phyloP scores from a whole-genome alignment of 805 yeast genomes.

The Candida vaughaniae region DNA sequence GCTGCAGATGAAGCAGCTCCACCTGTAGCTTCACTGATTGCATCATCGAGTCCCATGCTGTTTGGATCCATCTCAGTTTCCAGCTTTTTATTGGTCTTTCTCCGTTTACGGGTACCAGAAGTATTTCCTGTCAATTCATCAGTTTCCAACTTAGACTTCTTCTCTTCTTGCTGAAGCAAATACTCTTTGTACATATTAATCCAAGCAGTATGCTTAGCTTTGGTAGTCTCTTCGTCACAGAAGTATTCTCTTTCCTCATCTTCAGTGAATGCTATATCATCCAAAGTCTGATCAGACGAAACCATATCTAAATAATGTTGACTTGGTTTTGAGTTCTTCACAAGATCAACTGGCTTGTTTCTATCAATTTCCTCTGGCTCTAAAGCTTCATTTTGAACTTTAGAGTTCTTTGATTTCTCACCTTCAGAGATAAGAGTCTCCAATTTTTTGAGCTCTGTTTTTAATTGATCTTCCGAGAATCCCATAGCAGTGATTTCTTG shows the following conservation, averaged over 20 bases:
- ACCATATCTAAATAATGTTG: slow-evolving; percentile 51
- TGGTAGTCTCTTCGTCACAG: slow-evolving; percentile 50
- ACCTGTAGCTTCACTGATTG: slow-evolving; percentile 39
- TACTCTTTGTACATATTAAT: slow-evolving; percentile 85
- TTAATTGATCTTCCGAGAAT: background rate
- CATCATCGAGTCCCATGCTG: slow-evolving; percentile 28
- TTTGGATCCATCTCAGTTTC: slow-evolving; percentile 22
- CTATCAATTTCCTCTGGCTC: slow-evolving; percentile 18
- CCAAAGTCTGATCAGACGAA: slow-evolving; percentile 58
- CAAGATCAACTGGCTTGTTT: slow-evolving; percentile 49
- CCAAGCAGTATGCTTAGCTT: slow-evolving; percentile 78
- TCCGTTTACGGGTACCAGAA: slow-evolving; percentile 43
- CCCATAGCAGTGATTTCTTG: slow-evolving; percentile 4
- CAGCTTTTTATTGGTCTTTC: slow-evolving; percentile 18
- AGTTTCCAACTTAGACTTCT: slow-evolving; percentile 79
- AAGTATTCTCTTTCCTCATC: slow-evolving; percentile 78
- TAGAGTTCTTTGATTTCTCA: background rate
- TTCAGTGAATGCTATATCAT: slow-evolving; percentile 55
- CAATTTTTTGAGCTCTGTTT: background rate
- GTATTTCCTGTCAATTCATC: slow-evolving; percentile 82
- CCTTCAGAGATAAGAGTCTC: background rate
- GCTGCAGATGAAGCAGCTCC: slow-evolving; percentile 62
- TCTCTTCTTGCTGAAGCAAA: slow-evolving; percentile 79
- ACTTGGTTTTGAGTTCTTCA: slow-evolving; percentile 54
- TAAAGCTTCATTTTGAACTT: background rate